Base-by-base conservation (phyloP, 768 basidiomycete genomes). In the Rhodotorula graminis region DNA sequence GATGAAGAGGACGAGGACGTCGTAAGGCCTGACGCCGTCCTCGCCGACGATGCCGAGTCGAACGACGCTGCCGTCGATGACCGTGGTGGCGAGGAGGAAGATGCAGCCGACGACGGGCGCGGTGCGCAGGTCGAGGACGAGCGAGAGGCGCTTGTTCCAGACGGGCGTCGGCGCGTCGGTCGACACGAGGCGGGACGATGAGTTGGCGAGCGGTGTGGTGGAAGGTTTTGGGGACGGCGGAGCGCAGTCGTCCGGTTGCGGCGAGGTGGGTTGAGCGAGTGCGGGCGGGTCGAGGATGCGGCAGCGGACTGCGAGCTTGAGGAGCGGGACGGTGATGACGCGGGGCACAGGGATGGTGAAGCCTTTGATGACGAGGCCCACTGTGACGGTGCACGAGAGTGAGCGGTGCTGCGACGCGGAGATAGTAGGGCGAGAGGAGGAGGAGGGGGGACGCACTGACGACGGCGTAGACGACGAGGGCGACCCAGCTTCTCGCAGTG, bases 1-100 rank as follows among this genome's bases (percentile, higher is more conserved):
- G 77, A 92, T 88, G 82, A 98, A 97, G 2, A 98, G 83, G 37
- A 92, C 91, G 80, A 98, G 86, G 74, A 98, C 93, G 79, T 96
- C 91, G 78, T 93, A 91, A 0, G 94, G 94, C 75, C 90, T 87
- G 37, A 97, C 86, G 4, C 74, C 71, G 8, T 89, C 89, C 70
- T 88, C 88, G 12, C 90, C 90, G 19, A 94, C 87, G 64, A 95
- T 91, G 2, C 94, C 94, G 70, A 86, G 82, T 25, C 88, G 85
- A 52, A 95, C 85, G 18, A 85, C 86, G 0, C 73, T 42, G 0
- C 83, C 82, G 40, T 79, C 77, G 29, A 84, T 84, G 61, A 80
- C 80, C 19, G 79, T 80, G 4, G 79, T 81, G 0, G 81, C 81
- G 19, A 84, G 79, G 2, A 85, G 78, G 40, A 84, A 61, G 15